Evolutionary conservation across 805 yeast species (phyloP).

Genomic region (Middelhovenomyces tepae): DNA sequence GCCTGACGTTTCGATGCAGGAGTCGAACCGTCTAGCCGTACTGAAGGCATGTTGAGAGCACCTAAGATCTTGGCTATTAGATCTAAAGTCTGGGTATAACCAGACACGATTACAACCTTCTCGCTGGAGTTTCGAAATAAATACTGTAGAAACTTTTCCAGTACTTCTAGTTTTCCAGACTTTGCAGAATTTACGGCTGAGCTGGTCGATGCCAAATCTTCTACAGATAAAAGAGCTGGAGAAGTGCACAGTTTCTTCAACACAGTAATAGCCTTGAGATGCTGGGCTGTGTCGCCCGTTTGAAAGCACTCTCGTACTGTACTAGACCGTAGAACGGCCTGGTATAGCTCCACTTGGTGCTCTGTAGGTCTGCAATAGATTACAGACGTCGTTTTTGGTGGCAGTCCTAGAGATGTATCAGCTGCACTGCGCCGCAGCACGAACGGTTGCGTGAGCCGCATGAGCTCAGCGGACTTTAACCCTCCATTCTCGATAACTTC

Average conservation of each 20-base stretch:
- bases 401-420: slow-evolving; percentile 46
- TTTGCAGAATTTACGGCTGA: slow-evolving; percentile 8
- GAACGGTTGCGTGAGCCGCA: slow-evolving; percentile 54
- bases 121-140: slow-evolving; percentile 43
- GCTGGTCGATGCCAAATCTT: slow-evolving; percentile 32
- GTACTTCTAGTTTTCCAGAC: slow-evolving; percentile 58
- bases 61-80: slow-evolving; percentile 46
- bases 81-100: slow-evolving; percentile 81
- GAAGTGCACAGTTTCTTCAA: slow-evolving; percentile 80
- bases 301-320: slow-evolving; percentile 25
- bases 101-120: slow-evolving; percentile 78
- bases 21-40: slow-evolving; percentile 79
- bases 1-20: slow-evolving; percentile 55
- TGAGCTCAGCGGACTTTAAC: slow-evolving; percentile 52
- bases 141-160: slow-evolving; percentile 47
- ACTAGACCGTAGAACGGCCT: slow-evolving; percentile 36
- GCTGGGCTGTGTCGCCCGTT: slow-evolving; percentile 25
- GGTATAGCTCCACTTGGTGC: slow-evolving; percentile 49
- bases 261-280: slow-evolving; percentile 61
- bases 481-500: slow-evolving; percentile 48
- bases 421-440: slow-evolving; percentile 64
- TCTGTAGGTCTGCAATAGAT: slow-evolving; percentile 70
- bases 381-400: slow-evolving; percentile 67
- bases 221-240: slow-evolving; percentile 52
- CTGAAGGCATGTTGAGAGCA: slow-evolving; percentile 40